phyloP scores from a whole-genome alignment of 1,284 basidiomycete species.

The Ustilago crameri region DNA sequence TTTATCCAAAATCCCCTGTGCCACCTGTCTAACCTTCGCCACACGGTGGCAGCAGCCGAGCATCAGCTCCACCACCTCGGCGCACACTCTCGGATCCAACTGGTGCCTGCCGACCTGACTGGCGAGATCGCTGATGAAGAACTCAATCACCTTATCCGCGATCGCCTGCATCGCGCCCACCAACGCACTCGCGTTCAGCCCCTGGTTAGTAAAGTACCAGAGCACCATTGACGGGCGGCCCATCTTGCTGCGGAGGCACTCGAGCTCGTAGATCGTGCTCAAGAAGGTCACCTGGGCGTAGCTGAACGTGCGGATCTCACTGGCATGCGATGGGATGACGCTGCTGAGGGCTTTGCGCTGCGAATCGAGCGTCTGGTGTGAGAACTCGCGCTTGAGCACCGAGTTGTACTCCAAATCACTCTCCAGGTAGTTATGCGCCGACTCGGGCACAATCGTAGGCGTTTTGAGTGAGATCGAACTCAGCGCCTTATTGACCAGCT shows the following conservation, averaged over 20 bases:
- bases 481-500: constrained; percentile 73
- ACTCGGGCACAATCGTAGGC: constrained; percentile 84
- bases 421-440: constrained; percentile 83
- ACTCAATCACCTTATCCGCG: constrained; percentile 78
- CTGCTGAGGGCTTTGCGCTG: constrained; percentile 64
- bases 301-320: constrained; percentile 81
- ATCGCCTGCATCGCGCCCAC: constrained; percentile 84
- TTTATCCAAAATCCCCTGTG: constrained; percentile 83
- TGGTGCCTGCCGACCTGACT: constrained; percentile 80
- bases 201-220: constrained; percentile 88
- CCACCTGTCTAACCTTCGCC: constrained; percentile 81
- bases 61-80: constrained; percentile 81
- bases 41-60: constrained; percentile 85
- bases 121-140: constrained; percentile 65
- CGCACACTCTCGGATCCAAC: constrained; percentile 78
- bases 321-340: constrained; percentile 76
- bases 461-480: constrained; percentile 86
- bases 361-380: constrained; percentile 52
- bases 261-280: constrained; percentile 87
- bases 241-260: constrained; percentile 83
- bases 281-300: constrained; percentile 88
- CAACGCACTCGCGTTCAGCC: constrained; percentile 78
- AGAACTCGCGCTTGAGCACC: constrained; percentile 75
- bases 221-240: constrained; percentile 85
- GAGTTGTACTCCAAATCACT: constrained; percentile 94